Conservation (phyloP, 805 yeast species). For the Phaffomyces thermotolerans region DNA sequence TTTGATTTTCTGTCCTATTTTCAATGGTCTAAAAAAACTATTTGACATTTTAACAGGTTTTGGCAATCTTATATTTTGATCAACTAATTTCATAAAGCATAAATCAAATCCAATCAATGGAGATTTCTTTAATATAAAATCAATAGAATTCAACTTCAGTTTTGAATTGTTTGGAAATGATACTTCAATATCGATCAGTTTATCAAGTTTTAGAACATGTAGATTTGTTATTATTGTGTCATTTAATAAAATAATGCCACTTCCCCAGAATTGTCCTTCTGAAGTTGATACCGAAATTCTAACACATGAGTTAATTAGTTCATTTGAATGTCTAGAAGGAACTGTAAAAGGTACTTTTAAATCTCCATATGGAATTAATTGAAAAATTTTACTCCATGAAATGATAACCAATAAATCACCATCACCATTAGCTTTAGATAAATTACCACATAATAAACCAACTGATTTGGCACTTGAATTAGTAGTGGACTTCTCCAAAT, state of each 20-base stretch:
- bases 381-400: slow-evolving; percentile 21
- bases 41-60: slow-evolving; percentile 11
- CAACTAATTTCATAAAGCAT: slow-evolving; percentile 16
- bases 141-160: slow-evolving; percentile 2
- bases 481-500: neutral
- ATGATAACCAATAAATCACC: slow-evolving; percentile 20
- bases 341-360: neutral
- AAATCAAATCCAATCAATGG: slow-evolving; percentile 23
- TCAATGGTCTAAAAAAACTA: slow-evolving; percentile 4
- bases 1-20: slow-evolving; percentile 13
- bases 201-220: slow-evolving; percentile 19
- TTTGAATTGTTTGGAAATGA: slow-evolving; percentile 7
- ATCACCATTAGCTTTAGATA: slow-evolving; percentile 23
- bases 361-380: slow-evolving; percentile 7
- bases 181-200: slow-evolving; percentile 9
- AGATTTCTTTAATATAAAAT: slow-evolving; percentile 10
- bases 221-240: slow-evolving; percentile 19
- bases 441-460: slow-evolving; percentile 19
- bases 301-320: slow-evolving; percentile 15
- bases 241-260: slow-evolving; percentile 19
- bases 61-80: slow-evolving; percentile 2
- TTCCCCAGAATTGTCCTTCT: slow-evolving; percentile 23
- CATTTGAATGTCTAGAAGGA: neutral
- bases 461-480: slow-evolving; percentile 7
- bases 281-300: slow-evolving; percentile 16